Base-by-base conservation (phyloP, 129 eudicot species). In the Artemisia annua region DNA sequence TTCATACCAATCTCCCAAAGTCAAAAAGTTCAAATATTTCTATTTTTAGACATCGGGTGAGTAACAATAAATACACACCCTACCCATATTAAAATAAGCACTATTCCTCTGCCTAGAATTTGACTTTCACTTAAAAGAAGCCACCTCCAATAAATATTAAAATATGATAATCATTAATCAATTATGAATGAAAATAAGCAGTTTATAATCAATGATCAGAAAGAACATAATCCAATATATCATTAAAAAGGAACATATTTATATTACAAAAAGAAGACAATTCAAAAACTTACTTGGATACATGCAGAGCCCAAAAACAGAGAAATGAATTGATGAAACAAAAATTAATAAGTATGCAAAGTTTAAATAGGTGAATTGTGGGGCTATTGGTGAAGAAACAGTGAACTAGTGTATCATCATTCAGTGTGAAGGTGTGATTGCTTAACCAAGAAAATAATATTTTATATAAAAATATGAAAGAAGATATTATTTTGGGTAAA, bases 311-410 rank as follows among this genome's bases (percentile, higher is more conserved):
- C 32, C 65, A 20, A 64, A 73, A 30, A 20, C 4, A 58, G 14
- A 30, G 52, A 7, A 16, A 48, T 15, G 72, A 70, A 53, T 63
- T 70, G 77, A 66, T 62, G 56, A 63, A 44, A 78, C 0, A 46
- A 46, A 70, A 62, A 44, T 71, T 18, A 62, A 58, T 43, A 28
- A 7, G 26, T 4, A 20, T 43, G 76, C 76, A 52, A 1, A 20
- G 71, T 22, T 70, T 78, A 78, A 53, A 78, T 78, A 78, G 67
- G 16, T 53, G 16, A 12, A 49, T 16, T 52, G 43, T 20, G 43
- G 59, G 28, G 26, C 24, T 46, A 2, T 32, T 30, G 35, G 8
- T 11, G 58, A 66, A 56, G 46, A 44, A 76, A 76, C 63, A 69
- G 65, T 70, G 72, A 70, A 69, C 57, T 56, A 60, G 67, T 58